phyloP scores from a whole-genome alignment of 495 filamentous ascomycete genomes.

The Aspergillus bertholletiae region DNA sequence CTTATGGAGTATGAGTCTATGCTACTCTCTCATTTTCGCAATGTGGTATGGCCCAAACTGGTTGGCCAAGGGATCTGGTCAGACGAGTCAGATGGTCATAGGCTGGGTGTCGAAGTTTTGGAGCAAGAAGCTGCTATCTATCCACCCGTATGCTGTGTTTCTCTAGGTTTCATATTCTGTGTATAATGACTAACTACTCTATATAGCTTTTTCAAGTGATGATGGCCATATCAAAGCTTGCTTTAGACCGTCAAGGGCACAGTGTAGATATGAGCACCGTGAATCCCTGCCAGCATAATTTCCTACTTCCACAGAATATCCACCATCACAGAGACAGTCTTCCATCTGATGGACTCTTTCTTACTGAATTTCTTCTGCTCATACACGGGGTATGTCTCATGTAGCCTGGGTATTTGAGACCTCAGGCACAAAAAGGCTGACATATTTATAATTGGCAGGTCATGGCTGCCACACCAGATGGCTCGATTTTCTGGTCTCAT shows the following conservation, averaged over 20 bases:
- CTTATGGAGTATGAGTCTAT: constrained; percentile 28
- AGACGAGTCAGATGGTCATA: constrained; percentile 11
- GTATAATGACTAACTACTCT: constrained; percentile 11
- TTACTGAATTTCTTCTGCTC: constrained; percentile 59
- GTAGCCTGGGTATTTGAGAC: background rate
- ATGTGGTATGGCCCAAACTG: constrained; percentile 39
- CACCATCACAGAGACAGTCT: constrained; percentile 46
- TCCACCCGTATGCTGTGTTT: constrained; percentile 45
- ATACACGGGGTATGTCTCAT: constrained; percentile 50
- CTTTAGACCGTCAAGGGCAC: constrained; percentile 45
- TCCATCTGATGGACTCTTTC: constrained; percentile 53
- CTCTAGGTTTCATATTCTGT: background rate
- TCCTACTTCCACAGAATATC: constrained; percentile 45
- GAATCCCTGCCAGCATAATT: constrained; percentile 55
- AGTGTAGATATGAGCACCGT: constrained; percentile 45
- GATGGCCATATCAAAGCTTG: constrained; percentile 56
- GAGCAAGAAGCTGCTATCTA: constrained; percentile 47
- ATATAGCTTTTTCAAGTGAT: constrained; percentile 57
- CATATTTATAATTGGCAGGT: constrained; percentile 31
- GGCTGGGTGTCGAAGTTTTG: constrained; percentile 41
- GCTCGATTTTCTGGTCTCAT: constrained; percentile 52
- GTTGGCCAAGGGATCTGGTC: constrained; percentile 14
- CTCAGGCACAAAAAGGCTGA: background rate
- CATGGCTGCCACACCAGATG: constrained; percentile 40
- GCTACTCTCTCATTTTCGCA: constrained; percentile 44